Conservation (phyloP, 768 basidiomycete species). For the Dentipellis sp. region DNA sequence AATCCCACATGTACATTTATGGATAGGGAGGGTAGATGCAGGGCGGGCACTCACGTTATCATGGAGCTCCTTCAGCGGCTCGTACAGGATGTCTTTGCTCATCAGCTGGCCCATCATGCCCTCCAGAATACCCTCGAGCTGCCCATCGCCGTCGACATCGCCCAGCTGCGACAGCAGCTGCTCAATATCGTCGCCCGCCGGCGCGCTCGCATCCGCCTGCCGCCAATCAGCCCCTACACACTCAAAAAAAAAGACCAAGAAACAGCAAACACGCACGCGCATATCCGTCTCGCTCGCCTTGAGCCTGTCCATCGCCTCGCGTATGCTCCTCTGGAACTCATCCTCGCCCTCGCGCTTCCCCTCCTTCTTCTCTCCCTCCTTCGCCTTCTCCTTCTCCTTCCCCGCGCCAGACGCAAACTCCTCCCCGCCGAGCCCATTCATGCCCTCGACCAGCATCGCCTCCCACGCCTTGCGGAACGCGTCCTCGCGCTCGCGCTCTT, state of each 20-base stretch:
- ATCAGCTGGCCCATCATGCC: constrained; percentile 75
- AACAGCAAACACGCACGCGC: constrained; percentile 26
- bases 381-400: constrained; percentile 12
- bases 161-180: constrained; percentile 42
- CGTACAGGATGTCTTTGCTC: constrained; percentile 78
- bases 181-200: constrained; percentile 35
- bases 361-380: constrained; percentile 5
- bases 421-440: constrained; percentile 28
- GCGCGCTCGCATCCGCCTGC: constrained; percentile 19
- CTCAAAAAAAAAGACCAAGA: background rate
- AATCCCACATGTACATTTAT: background rate
- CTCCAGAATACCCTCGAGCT: constrained; percentile 62
- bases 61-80: constrained; percentile 73
- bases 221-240: background rate
- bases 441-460: constrained; percentile 54
- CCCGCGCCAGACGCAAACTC: constrained; percentile 5
- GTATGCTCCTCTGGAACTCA: constrained; percentile 62
- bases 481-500: constrained; percentile 26
- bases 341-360: constrained; percentile 19
- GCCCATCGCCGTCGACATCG: constrained; percentile 27
- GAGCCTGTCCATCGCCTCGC: constrained; percentile 65
- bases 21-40: background rate
- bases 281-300: constrained; percentile 54
- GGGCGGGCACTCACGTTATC: constrained; percentile 60
- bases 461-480: constrained; percentile 59